Base-by-base conservation (phyloP, 306 rosid genomes). In the Quercus robur region DNA sequence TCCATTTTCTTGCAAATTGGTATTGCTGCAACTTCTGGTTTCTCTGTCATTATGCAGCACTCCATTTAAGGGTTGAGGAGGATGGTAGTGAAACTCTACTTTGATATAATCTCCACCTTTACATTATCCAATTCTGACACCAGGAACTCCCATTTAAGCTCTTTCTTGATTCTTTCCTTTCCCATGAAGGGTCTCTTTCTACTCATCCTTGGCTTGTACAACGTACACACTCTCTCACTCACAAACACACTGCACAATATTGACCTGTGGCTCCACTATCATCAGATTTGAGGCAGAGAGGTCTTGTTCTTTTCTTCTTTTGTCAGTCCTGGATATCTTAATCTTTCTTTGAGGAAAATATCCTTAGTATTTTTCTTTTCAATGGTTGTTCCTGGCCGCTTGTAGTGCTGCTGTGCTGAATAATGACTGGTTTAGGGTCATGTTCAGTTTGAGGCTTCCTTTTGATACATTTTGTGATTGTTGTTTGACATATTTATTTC, bases 41-140 rank as follows among this genome's bases (percentile, higher is more conserved):
- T 31, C 35, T 63, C 31, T 58, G 38, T 5, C 72, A 75, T 26
- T 78, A 49, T 56, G 63, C 14, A 54, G 83, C 54, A 71, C 54
- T 58, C 41, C 75, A 74, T 67, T 78, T 33, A 21, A 73, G 76
- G 81, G 49, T 67, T 57, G 30, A 56, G 73, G 14, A 46, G 38
- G 56, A 18, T 26, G 77, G 21, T 72, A 38, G 69, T 13, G 13
- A 11, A 35, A n/a, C 55, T 19, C 67, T 59, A 23, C 66, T 66
- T 52, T 77, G 55, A 35, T 58, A 63, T 57, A 23, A 57, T 44
- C 17, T 75, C 20, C 70, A 30, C 44, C 52, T 72, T 21, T 74
- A 64, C 21, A 15, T 4, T 30, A 23, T 9, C 35, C 63, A 51
- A 10, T 49, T 49, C 26, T 52, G 66, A 62, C 44, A 14, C 12